Conservation (phyloP, 495 filamentous ascomycete species). For the Xylaria longipes region DNA sequence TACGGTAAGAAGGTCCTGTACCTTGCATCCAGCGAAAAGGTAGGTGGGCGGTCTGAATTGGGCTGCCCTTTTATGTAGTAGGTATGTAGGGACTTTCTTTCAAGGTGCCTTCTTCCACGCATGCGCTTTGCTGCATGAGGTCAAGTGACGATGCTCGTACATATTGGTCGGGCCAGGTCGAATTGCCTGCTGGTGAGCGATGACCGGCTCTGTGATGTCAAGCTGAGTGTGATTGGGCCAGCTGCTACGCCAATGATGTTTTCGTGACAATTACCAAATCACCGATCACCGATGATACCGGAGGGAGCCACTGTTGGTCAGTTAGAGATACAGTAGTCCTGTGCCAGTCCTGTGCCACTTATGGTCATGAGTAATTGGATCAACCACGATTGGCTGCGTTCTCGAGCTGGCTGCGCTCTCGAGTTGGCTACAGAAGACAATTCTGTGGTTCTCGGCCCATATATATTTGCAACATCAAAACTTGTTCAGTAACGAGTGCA, state of each 20-base stretch:
- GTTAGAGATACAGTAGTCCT: background rate
- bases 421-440: background rate
- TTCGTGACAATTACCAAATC: constrained; percentile 18
- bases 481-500: background rate
- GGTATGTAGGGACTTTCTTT: constrained; percentile 1
- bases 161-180: constrained; percentile 2
- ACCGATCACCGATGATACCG: constrained; percentile 17
- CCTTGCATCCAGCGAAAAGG: constrained; percentile 7
- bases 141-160: constrained; percentile 22
- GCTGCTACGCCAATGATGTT: constrained; percentile 19
- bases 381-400: background rate
- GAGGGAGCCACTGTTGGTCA: background rate
- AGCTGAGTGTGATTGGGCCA: constrained; percentile 22
- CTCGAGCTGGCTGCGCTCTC: too few relatives aligned
- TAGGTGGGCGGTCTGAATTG: background rate
- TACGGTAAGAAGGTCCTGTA: background rate
- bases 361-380: background rate
- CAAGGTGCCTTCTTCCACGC: background rate
- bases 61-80: constrained; percentile 19
- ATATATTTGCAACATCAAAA: background rate
- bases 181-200: constrained; percentile 17
- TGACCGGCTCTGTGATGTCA: constrained; percentile 28
- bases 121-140: constrained; percentile 11
- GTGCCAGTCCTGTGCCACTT: constrained; percentile 1
- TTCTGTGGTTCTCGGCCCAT: background rate